These are phyloP conservation scores for Penicillium polonicum DNA, from an alignment of 2,329 filamentous ascomycete genomes.

Conservation along the genomic window DNA sequence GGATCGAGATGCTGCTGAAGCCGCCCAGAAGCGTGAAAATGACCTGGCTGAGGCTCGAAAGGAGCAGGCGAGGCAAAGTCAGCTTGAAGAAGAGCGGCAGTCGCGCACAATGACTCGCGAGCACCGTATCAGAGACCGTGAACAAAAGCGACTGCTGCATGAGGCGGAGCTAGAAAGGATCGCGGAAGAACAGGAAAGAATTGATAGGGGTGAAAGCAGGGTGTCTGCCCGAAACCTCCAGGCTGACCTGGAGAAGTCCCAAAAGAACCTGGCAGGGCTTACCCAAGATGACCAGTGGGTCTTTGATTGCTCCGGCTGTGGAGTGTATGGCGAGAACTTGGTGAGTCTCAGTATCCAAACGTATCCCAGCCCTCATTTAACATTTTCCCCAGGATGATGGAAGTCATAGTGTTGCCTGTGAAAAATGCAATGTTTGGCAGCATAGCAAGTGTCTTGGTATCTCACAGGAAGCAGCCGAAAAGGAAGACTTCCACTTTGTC, in stretches of 20 bases:
- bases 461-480: slow-evolving; percentile 73
- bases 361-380: slow-evolving; percentile 21
- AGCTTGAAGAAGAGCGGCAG: slow-evolving; percentile 72
- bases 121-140: slow-evolving; percentile 79
- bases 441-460: slow-evolving; percentile 91
- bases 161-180: slow-evolving; percentile 79
- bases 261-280: slow-evolving; percentile 72
- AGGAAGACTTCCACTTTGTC: slow-evolving; percentile 82
- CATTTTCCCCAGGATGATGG: slow-evolving; percentile 68
- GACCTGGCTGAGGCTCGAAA: slow-evolving; percentile 64
- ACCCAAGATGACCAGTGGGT: slow-evolving; percentile 81
- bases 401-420: slow-evolving; percentile 88
- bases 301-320: slow-evolving; percentile 88
- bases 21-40: slow-evolving; percentile 62
- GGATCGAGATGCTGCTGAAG: slow-evolving; percentile 69
- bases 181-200: slow-evolving; percentile 69
- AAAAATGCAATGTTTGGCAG: slow-evolving; percentile 93
- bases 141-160: slow-evolving; percentile 76
- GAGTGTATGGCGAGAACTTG: slow-evolving; percentile 78
- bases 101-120: slow-evolving; percentile 80
- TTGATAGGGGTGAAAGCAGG: slow-evolving; percentile 57
- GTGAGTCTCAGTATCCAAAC: slow-evolving; percentile 37
- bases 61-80: slow-evolving; percentile 60
- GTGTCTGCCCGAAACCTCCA: slow-evolving; percentile 78
- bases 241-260: slow-evolving; percentile 75